phyloP scores from a whole-genome alignment of 129 eudicot genomes.

The Daucus carota region DH1_v3.0 NC_030386.2:39037001-39037500 shows the following conservation, averaged over 20 bases:
- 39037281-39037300: neutral
- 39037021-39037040: neutral
- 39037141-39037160: neutral
- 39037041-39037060: neutral
- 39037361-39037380: slow-evolving; percentile 75
- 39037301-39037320: slow-evolving; percentile 13
- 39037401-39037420: slow-evolving; percentile 9
- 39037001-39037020: slow-evolving; percentile 19
- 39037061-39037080: neutral
- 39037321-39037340: slow-evolving; percentile 33
- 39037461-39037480: slow-evolving; percentile 50
- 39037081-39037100: neutral
- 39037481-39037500: slow-evolving; percentile 18
- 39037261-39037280: neutral
- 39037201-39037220: neutral
- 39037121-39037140: neutral
- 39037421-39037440: slow-evolving; percentile 16
- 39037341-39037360: slow-evolving; percentile 66
- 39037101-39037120: neutral
- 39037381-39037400: slow-evolving; percentile 26
- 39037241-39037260: neutral
- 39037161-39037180: neutral
- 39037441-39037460: slow-evolving; percentile 42
- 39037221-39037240: neutral
- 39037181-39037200: neutral